phyloP scores from a whole-genome alignment of 2,329 filamentous ascomycete genomes.

The Xylaria sp. region DNA sequence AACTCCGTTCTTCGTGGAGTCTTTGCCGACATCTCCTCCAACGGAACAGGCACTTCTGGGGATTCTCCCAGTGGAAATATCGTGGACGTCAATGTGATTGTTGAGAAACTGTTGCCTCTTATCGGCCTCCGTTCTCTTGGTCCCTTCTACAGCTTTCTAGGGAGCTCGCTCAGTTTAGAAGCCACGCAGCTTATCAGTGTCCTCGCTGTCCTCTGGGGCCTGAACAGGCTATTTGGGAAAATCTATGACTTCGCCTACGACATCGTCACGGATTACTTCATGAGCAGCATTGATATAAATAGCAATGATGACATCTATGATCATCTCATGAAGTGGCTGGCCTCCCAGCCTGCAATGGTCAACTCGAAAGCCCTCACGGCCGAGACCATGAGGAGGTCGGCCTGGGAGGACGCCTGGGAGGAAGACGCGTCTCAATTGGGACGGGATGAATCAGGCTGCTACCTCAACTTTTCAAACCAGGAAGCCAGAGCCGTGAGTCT shows the following conservation, averaged over 20 bases:
- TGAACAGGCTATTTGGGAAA: conserved; percentile 44
- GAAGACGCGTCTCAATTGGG: conserved; percentile 38
- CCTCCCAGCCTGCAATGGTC: conserved; percentile 53
- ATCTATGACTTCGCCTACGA: conserved; percentile 39
- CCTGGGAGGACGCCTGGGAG: conserved; percentile 58
- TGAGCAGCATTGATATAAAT: conserved; percentile 55
- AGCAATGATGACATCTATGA: conserved; percentile 61
- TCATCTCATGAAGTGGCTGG: conserved; percentile 62
- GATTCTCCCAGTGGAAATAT: conserved; percentile 17
- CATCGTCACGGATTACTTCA: conserved; percentile 50
- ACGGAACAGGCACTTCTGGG: conserved; percentile 16
- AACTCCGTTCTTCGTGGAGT: not conserved
- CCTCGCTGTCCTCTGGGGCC: conserved; percentile 52
- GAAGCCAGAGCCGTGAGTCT: conserved; percentile 51
- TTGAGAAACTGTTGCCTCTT: conserved; percentile 49
- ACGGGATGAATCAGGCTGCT: conserved; percentile 40
- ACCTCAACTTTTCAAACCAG: conserved; percentile 63
- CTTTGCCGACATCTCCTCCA: conserved; percentile 15
- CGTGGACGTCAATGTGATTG: conserved; percentile 24
- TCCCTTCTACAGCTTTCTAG: conserved; percentile 50
- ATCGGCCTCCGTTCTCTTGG: conserved; percentile 47
- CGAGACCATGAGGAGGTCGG: conserved; percentile 56
- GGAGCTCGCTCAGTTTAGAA: conserved; percentile 50
- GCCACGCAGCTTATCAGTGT: conserved; percentile 50
- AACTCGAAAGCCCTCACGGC: conserved; percentile 57